Percentiles rank a stretch among this genome's conserved stretches.
phyloP scores from a whole-genome alignment of 2,329 filamentous ascomycete species.

The Paecilomyces variotii region DNA sequence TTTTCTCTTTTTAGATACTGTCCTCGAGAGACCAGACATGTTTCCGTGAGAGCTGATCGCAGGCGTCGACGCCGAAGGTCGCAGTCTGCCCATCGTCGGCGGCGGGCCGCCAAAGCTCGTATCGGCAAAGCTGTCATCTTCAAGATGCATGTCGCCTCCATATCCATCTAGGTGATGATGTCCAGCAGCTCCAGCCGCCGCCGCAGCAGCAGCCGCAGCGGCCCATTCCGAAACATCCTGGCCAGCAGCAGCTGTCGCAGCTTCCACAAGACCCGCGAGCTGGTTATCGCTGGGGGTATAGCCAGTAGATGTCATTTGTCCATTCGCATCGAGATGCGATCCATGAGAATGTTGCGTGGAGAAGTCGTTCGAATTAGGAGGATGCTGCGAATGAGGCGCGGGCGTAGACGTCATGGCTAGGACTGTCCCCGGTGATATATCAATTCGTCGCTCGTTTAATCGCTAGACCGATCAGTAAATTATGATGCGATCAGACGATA shows the following conservation, averaged over 20 bases:
- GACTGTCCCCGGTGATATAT: neutral
- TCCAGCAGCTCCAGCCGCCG: conserved; percentile 42
- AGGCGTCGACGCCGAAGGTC: conserved; percentile 14
- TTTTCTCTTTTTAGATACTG: conserved; percentile 34
- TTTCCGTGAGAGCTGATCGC: conserved; percentile 19
- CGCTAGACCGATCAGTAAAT: neutral
- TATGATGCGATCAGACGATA: neutral
- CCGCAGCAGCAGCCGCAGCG: conserved; percentile 39
- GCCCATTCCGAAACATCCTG: conserved; percentile 33
- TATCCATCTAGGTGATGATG: conserved; percentile 35
- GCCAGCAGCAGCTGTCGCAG: conserved; percentile 37
- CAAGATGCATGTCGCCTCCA: conserved; percentile 30
- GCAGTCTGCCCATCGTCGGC: conserved; percentile 15
- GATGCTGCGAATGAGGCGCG: conserved; percentile 21
- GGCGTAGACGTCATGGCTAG: conserved; percentile 21
- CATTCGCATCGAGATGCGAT: conserved; percentile 23
- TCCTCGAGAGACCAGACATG: conserved; percentile 22
- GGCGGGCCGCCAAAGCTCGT: conserved; percentile 13
- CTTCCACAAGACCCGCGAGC: conserved; percentile 38
- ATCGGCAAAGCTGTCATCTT: conserved; percentile 32
- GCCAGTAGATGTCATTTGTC: conserved; percentile 17
- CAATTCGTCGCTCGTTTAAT: neutral
- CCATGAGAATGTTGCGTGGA: conserved; percentile 17
- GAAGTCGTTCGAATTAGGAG: conserved; percentile 20
- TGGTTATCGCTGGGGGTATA: conserved; percentile 35